phyloP scores from a whole-genome alignment of 495 filamentous ascomycete species.

The Penicillium nucicola region DNA sequence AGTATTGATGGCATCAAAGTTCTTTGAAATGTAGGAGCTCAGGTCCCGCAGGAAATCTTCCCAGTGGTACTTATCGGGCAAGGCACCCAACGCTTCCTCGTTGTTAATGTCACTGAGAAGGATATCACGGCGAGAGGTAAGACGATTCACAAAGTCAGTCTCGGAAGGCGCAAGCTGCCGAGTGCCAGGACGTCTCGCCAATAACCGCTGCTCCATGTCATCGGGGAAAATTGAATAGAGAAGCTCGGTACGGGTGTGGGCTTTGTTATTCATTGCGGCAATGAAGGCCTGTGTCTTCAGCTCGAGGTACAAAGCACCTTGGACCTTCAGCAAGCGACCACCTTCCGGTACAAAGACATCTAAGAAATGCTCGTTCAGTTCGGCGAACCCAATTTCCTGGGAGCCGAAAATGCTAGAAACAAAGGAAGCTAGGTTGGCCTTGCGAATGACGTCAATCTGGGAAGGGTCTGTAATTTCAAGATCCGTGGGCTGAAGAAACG shows the following conservation, averaged over 20 bases:
- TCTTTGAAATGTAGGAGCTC: constrained; percentile 70
- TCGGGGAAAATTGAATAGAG: constrained; percentile 72
- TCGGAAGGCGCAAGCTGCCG: constrained; percentile 67
- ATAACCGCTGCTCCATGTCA: constrained; percentile 61
- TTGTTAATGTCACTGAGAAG: constrained; percentile 62
- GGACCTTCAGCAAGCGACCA: constrained; percentile 65
- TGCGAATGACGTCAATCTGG: constrained; percentile 73
- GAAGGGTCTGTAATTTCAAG: constrained; percentile 66
- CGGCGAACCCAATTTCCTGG: constrained; percentile 76
- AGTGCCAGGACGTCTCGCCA: constrained; percentile 61
- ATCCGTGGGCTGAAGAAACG: constrained; percentile 69
- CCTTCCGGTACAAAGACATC: constrained; percentile 80
- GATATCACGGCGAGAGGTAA: constrained; percentile 62
- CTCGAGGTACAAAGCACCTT: constrained; percentile 71
- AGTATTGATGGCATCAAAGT: constrained; percentile 62
- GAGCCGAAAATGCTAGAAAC: constrained; percentile 79
- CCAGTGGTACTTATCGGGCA: constrained; percentile 78
- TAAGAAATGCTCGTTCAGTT: constrained; percentile 81
- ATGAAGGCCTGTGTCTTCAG: constrained; percentile 87
- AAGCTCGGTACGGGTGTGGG: constrained; percentile 62
- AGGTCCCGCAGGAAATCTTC: constrained; percentile 73
- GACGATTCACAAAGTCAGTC: constrained; percentile 65
- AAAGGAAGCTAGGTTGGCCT: constrained; percentile 84
- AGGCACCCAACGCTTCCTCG: constrained; percentile 54
- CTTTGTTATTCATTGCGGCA: constrained; percentile 62